Evolutionary conservation across 139 green algal species (phyloP), one percentile per base, ranked within the genome.

Genomic region (Volvox reticuliferus): DNA sequence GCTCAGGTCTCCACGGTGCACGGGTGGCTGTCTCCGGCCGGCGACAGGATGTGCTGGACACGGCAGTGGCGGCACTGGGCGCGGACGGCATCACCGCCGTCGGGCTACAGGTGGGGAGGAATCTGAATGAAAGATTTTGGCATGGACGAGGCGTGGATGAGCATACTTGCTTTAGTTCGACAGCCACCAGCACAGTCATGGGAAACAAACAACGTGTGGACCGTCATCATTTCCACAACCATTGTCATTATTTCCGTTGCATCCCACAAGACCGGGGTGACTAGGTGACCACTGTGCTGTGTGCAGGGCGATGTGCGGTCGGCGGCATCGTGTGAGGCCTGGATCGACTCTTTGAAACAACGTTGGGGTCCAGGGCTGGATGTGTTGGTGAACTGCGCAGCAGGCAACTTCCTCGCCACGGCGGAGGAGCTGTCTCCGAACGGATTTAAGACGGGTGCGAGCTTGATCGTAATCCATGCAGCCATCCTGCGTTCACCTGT

Each of bases 381-480:
- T 95, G 97, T 99, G 81, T 94, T 99, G 33, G 95, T 99, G 73
- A 99, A 99, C 92, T 98, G 97, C 84, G 98, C 98, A 22, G 98
- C 98, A n/a, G 97, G 97, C 35, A 98, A 98, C 95, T 98, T 98
- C 91, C 92, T 98, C 68, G 95, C 95, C 0, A 93, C 97, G 62
- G 97, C 97, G 50, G 97, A 99, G 91, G 93, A 97, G 79, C 94
- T 99, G 6, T 95, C 93, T 2, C 87, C 93, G 21, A 99, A 99
- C 76, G 98, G 97, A n/a, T 99, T 99, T 92, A 91, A 90, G 16
- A 98, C 97, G 93, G 95, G 95, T 96, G 87, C 1, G 92, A 76
- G 30, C 26, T 75, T 55, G 5, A 55, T 9, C 44, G 44, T 9
- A 55, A 55, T 55, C 44, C 44, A 55, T 55, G 44, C 44, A 55